Conservation (phyloP, 139 green algal genomes). For the Spirogloea muscicola region DNA sequence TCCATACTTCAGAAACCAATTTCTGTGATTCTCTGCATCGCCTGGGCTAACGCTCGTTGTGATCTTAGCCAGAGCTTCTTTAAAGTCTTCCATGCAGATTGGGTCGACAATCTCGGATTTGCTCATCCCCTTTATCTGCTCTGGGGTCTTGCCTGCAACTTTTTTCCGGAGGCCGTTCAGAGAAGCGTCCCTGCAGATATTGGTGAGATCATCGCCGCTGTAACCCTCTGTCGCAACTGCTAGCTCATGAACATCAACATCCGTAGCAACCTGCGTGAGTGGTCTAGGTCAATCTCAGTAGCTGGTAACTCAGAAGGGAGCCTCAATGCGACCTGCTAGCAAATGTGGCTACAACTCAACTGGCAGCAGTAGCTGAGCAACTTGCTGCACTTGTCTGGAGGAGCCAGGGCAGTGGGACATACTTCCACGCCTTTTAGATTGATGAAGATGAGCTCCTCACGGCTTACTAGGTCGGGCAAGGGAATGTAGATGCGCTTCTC, state of each 20-base stretch:
- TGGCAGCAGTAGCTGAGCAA: no score
- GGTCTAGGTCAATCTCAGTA: no score
- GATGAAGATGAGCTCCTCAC: conserved; percentile 76
- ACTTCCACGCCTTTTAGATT: conserved; percentile 63
- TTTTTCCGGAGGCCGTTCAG: conserved; percentile 84
- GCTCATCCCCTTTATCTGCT: conserved; percentile 60
- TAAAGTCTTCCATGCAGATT: conserved; percentile 50
- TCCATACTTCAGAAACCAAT: conserved; percentile 72
- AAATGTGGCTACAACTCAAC: no score
- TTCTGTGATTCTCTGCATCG: conserved; percentile 76
- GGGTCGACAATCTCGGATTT: conserved; percentile 49
- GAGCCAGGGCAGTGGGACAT: no score
- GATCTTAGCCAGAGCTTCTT: conserved; percentile 73
- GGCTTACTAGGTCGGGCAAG: conserved; percentile 66
- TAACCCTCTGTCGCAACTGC: conserved; percentile 69
- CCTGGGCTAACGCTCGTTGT: conserved; percentile 69
- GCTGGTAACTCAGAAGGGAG: no score
- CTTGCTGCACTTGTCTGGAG: no score
- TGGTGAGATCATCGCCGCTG: conserved; percentile 85
- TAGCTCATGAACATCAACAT: conserved; percentile 70
- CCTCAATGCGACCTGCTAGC: no score
- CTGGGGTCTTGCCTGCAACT: conserved; percentile 68
- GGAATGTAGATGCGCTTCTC: conserved; percentile 97
- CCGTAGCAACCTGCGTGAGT: conserved; percentile 37
- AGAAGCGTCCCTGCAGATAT: conserved; percentile 82